These are phyloP conservation scores for Aulographum hederae DNA, from an alignment of 2,329 filamentous ascomycete species.

Conservation along the genomic window DNA sequence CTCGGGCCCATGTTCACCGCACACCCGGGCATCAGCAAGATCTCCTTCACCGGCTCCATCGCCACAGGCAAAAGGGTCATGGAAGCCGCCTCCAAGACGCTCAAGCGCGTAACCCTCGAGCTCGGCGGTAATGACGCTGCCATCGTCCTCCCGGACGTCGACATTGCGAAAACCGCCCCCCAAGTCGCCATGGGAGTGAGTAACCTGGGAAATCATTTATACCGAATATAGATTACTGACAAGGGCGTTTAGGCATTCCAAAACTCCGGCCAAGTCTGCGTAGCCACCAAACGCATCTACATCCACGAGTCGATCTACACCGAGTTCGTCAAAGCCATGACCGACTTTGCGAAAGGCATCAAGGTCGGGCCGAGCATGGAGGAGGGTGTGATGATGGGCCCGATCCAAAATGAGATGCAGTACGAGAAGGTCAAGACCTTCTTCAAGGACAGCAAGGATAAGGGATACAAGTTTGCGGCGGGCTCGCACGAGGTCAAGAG, in stretches of 20 bases:
- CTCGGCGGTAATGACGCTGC: conserved; percentile 43
- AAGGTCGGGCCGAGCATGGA: conserved; percentile 22
- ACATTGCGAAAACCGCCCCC: conserved; percentile 30
- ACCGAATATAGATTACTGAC: background rate
- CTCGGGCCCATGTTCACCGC: conserved; percentile 39
- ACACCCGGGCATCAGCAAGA: conserved; percentile 43
- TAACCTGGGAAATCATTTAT: background rate
- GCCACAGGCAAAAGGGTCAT: conserved; percentile 43
- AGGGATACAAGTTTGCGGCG: conserved; percentile 32
- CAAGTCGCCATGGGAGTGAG: conserved; percentile 30
- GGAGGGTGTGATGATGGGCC: conserved; percentile 33
- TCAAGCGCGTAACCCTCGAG: conserved; percentile 44
- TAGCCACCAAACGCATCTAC: conserved; percentile 36
- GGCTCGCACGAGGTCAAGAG: conserved; percentile 30
- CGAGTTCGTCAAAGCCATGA: conserved; percentile 27
- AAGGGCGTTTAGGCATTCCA: background rate
- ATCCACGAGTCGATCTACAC: conserved; percentile 36
- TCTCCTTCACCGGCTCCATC: conserved; percentile 45
- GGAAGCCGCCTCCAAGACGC: conserved; percentile 33
- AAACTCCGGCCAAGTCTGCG: conserved; percentile 20
- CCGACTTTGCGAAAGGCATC: conserved; percentile 22
- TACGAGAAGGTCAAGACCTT: conserved; percentile 28
- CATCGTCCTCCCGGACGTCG: conserved; percentile 40
- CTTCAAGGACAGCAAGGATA: conserved; percentile 18
- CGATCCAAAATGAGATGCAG: conserved; percentile 40